Conservation (phyloP, 192 early-diverging fungal genomes). For the Oehlia diaphana region DNA sequence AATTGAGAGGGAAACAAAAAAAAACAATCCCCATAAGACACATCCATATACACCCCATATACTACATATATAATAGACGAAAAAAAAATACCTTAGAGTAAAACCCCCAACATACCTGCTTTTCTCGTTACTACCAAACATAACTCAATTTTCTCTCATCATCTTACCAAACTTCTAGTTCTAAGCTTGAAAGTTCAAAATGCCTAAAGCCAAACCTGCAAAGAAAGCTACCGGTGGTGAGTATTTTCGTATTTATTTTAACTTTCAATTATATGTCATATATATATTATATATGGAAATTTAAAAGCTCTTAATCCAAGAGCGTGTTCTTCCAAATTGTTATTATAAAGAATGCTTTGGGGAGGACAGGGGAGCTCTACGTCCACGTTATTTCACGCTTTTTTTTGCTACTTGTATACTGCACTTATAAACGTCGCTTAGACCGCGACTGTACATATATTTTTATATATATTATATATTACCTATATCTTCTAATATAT, state of each 20-base stretch:
- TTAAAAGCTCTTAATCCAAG: constrained; percentile 23
- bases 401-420: constrained; percentile 15
- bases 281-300: constrained; percentile 26
- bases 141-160: constrained; percentile 9
- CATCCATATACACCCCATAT: constrained; percentile 12
- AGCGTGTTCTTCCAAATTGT: constrained; percentile 23
- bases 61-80: constrained; percentile 21
- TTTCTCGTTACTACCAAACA: constrained; percentile 19
- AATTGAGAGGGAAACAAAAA: neutral
- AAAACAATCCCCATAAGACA: constrained; percentile 5
- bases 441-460: constrained; percentile 29
- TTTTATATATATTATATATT: constrained; percentile 22
- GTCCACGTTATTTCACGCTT: constrained; percentile 30
- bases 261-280: neutral
- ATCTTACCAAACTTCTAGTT: constrained; percentile 22
- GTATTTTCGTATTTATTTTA: constrained; percentile 5
- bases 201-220: constrained; percentile 53
- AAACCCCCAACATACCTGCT: constrained; percentile 27
- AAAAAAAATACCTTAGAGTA: constrained; percentile 5
- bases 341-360: constrained; percentile 8
- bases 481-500: neutral
- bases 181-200: constrained; percentile 34
- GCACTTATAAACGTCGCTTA: constrained; percentile 5
- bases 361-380: neutral
- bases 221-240: constrained; percentile 41